phyloP scores from a whole-genome alignment of 257 asterid genomes.

The Leptodermis oblonga region DNA sequence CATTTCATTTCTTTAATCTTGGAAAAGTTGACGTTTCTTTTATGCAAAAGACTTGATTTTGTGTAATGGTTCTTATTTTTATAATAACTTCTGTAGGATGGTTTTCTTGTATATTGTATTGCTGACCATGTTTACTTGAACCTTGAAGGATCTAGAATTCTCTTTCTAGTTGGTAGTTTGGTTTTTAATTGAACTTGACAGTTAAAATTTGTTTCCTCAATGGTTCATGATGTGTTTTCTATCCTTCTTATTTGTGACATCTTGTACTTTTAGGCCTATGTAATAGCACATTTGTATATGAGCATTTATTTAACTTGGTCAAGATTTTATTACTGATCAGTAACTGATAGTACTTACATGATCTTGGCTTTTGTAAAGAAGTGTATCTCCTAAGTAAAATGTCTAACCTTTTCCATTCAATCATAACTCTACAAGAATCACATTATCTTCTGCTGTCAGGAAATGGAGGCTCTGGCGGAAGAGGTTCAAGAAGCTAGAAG shows the following conservation, averaged over 20 bases:
- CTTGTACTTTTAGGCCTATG: neutral
- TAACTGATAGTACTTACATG: neutral
- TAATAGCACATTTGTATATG: neutral
- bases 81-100: neutral
- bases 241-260: neutral
- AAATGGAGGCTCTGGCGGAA: constrained; percentile 65
- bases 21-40: neutral
- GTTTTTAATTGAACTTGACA: neutral
- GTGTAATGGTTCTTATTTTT: neutral
- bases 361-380: neutral
- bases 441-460: constrained; percentile 22
- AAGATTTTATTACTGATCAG: neutral
- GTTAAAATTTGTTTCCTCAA: neutral
- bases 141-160: neutral
- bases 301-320: neutral
- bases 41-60: neutral
- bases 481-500: constrained; percentile 95
- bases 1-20: neutral
- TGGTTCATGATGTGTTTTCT: neutral
- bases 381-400: neutral
- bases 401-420: neutral
- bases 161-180: neutral
- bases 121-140: neutral
- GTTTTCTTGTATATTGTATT: neutral
- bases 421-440: neutral